Evolutionary conservation across 2,329 filamentous ascomycete genomes (phyloP), one percentile per base, ranked within the genome.

Genomic region (Nemania sp.): DNA sequence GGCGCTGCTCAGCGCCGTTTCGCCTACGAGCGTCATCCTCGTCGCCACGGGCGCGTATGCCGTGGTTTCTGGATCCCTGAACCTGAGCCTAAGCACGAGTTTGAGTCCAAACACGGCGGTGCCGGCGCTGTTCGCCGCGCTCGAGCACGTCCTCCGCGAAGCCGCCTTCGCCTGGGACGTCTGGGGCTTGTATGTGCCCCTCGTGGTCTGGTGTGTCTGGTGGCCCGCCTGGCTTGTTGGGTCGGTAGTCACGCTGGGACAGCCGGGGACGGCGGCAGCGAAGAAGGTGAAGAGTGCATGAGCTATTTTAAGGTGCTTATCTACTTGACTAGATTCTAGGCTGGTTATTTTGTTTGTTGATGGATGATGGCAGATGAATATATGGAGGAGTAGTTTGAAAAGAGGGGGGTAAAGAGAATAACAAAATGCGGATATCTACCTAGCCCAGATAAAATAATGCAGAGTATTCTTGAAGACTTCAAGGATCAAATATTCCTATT

Each of bases 141-240:
- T 91, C 1, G 76, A 76, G 37, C 73, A 81, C 2, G 78, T 94
- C 2, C 72, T 96, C 46, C 79, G 79, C 23, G 80, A 88, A 68
- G 89, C 90, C 1, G 90, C 89, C 5, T 91, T 94, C 68, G 91
- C 89, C 0, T 96, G 91, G 91, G 82, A 90, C 66, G 85, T 96
- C 11, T 91, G 88, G 83, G 90, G 91, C 1, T 84, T 94, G 80
- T 95, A 91, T 76, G 95, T 91, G 1, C 87, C 90, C 55, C 84
- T 96, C 15, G 84, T 95, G 9, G 81, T 96, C n/a, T 96, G 91
- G 90, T 89, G 91, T 68, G 86, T 96, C 37, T 97, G 92, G 92
- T 94, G 91, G 88, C 92, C 92, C 0, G 91, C 90, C 6, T 97
- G 92, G 92, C 71, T 94, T 31, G 81, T 86, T 6, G 89, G 81